Evolutionary conservation across 208 protist genomes (phyloP).

Genomic region (Trypanosoma vivax): DNA sequence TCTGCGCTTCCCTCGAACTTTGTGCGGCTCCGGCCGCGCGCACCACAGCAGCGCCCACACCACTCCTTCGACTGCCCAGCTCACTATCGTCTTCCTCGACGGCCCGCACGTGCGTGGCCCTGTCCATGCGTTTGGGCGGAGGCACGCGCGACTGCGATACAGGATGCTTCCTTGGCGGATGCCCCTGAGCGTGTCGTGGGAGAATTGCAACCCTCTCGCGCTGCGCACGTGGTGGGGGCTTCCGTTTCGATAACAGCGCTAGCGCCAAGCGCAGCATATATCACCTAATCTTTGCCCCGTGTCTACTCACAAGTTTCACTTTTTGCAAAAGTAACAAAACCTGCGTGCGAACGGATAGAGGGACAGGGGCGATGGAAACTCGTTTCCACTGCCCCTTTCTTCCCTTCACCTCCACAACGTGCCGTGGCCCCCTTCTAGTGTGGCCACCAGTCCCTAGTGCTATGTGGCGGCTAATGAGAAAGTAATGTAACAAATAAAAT

Average conservation of each 20-base stretch:
- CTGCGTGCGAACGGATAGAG: background rate
- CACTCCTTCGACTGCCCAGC: background rate
- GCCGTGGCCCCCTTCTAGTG: too few relatives aligned
- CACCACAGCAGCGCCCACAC: too few relatives aligned
- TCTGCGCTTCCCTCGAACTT: too few relatives aligned
- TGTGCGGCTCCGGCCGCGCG: too few relatives aligned
- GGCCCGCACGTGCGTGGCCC: too few relatives aligned
- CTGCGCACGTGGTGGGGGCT: conserved; percentile 15
- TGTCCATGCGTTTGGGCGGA: too few relatives aligned
- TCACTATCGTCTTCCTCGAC: background rate
- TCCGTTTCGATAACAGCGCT: conserved; percentile 12
- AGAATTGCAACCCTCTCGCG: conserved; percentile 7
- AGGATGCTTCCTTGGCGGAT: conserved; percentile 1
- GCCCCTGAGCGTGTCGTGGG: background rate
- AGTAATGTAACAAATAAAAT: too few relatives aligned
- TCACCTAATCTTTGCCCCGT: background rate
- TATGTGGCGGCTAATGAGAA: too few relatives aligned
- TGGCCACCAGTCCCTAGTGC: too few relatives aligned
- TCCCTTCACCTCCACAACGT: too few relatives aligned
- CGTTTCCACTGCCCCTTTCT: too few relatives aligned
- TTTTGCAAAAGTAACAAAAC: conserved; percentile 4
- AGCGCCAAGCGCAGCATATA: conserved; percentile 14
- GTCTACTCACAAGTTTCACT: background rate
- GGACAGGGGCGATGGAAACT: too few relatives aligned
- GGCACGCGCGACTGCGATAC: conserved; percentile 1